phyloP scores from a whole-genome alignment of 352 stramenopile species.

The Globisporangium apiculatum region DNA sequence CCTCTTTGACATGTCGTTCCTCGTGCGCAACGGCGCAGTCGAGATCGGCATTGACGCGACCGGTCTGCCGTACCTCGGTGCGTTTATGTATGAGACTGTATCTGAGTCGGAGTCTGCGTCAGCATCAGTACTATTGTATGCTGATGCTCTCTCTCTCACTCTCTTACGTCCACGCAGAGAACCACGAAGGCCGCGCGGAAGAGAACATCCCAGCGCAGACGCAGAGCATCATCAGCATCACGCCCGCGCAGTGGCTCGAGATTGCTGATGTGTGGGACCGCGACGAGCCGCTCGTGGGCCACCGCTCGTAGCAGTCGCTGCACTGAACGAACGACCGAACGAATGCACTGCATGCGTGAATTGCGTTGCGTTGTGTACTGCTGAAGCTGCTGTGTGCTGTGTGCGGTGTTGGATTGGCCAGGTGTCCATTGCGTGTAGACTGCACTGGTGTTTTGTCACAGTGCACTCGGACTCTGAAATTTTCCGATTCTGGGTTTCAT shows the following conservation, averaged over 20 bases:
- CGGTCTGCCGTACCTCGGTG: conserved; percentile 62
- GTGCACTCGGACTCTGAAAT: no score
- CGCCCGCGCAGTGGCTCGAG: conserved; percentile 59
- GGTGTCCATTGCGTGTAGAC: no score
- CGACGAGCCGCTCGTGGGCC: conserved; percentile 57
- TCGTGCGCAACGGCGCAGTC: conserved; percentile 62
- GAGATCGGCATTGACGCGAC: conserved; percentile 57
- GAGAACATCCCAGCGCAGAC: conserved; percentile 43
- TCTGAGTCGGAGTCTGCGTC: no score
- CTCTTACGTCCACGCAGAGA: conserved; percentile 26
- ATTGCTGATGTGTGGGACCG: conserved; percentile 29
- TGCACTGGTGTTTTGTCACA: no score
- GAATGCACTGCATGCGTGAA: no score
- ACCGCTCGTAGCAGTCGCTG: conserved; percentile 21
- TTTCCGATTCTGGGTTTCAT: no score
- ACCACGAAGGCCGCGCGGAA: conserved; percentile 48
- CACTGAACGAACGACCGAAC: no score
- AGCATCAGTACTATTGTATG: no score
- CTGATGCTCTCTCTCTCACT: neutral
- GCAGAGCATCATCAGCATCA: conserved; percentile 81
- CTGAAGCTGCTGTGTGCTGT: no score
- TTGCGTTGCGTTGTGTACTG: no score
- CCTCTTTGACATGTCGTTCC: conserved; percentile 78
- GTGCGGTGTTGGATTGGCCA: no score
- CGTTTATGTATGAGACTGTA: neutral